A percentile compares a stretch with the other conserved stretches of the same genome.
Evolutionary conservation across 2,329 filamentous ascomycete species (phyloP).

Genomic region (Arthrobotrys sphaeroides): DNA sequence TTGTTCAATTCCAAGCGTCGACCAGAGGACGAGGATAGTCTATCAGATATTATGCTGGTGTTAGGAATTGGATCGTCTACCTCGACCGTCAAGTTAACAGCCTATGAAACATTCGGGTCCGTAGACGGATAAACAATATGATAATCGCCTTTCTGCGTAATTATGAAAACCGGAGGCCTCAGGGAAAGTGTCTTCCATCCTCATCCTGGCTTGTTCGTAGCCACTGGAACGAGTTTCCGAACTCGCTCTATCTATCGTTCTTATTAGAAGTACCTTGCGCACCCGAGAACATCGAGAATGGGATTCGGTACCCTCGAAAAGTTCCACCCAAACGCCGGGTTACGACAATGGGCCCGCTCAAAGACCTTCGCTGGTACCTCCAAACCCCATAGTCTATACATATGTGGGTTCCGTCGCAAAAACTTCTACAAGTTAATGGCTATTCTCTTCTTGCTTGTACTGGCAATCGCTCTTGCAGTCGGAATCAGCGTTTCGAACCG

Average conservation of each 20-base stretch:
- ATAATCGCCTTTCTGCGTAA: background rate
- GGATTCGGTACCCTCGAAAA: slow-evolving; percentile 33
- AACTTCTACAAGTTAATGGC: slow-evolving; percentile 56
- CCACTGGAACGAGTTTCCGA: background rate
- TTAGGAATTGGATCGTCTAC: too few relatives aligned
- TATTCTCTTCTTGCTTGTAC: slow-evolving; percentile 40
- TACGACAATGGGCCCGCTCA: slow-evolving; percentile 55
- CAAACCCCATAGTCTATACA: slow-evolving; percentile 56
- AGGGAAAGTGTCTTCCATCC: background rate
- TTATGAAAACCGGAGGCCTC: background rate
- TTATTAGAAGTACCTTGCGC: background rate
- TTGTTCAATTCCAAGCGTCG: background rate
- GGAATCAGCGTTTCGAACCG: slow-evolving; percentile 54
- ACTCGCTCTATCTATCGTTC: background rate
- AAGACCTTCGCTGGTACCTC: slow-evolving; percentile 57
- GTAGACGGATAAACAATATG: background rate
- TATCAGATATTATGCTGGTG: too few relatives aligned
- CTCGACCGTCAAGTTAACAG: too few relatives aligned
- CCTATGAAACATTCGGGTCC: background rate
- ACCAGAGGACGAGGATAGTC: too few relatives aligned
- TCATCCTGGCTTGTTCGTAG: background rate
- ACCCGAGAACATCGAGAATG: background rate
- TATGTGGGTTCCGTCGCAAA: slow-evolving; percentile 56
- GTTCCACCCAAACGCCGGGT: slow-evolving; percentile 54
- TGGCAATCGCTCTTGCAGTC: slow-evolving; percentile 46